Conservation (phyloP, 805 yeast genomes). For the Candida ascalaphidarum region DNA sequence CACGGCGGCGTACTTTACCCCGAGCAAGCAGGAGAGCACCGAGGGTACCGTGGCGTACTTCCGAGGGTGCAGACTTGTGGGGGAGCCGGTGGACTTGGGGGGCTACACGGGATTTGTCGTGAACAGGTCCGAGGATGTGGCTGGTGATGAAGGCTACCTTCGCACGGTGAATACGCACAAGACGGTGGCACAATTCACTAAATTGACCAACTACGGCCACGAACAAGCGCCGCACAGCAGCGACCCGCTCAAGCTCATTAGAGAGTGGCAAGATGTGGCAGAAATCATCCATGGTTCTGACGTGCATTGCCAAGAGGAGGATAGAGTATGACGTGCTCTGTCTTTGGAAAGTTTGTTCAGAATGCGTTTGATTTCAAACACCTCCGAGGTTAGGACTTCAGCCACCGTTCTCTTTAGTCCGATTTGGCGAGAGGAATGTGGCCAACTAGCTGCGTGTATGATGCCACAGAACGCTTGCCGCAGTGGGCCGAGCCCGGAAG, state of each 20-base stretch:
- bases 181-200: conserved; percentile 14
- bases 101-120: conserved; percentile 17
- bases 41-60: conserved; percentile 16
- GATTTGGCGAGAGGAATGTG: too few relatives aligned
- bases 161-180: conserved; percentile 11
- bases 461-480: too few relatives aligned
- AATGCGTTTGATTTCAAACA: too few relatives aligned
- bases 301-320: too few relatives aligned
- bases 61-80: conserved; percentile 27
- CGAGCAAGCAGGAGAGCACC: conserved; percentile 13
- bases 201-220: conserved; percentile 19
- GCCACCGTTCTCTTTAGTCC: neutral
- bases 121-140: conserved; percentile 10
- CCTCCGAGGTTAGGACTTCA: neutral
- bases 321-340: too few relatives aligned
- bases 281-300: conserved; percentile 13
- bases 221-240: conserved; percentile 13
- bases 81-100: conserved; percentile 10
- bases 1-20: conserved; percentile 21
- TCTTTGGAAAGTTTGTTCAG: too few relatives aligned
- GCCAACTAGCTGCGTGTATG: too few relatives aligned
- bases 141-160: conserved; percentile 5
- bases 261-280: conserved; percentile 21
- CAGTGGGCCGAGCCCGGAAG: too few relatives aligned
- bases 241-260: conserved; percentile 17